phyloP scores from a whole-genome alignment of 805 yeast species.

The Candida broadrunensis region DNA sequence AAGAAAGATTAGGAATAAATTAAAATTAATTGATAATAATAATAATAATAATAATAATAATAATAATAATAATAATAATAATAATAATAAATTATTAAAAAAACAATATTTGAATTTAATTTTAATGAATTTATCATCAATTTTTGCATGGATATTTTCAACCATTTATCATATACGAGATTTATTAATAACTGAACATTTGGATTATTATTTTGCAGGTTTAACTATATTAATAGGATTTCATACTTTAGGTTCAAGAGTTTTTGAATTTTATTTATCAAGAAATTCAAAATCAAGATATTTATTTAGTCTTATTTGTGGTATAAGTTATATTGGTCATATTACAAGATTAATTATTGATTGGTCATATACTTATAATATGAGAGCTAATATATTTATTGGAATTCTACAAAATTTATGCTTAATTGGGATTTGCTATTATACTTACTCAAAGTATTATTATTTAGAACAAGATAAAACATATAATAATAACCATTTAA shows the following conservation, averaged over 20 bases:
- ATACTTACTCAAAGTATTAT: constrained; percentile 31
- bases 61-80: constrained; percentile 1
- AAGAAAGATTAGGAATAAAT: constrained; percentile 18
- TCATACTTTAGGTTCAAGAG: constrained; percentile 62
- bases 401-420: constrained; percentile 71
- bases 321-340: constrained; percentile 58
- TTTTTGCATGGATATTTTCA: constrained; percentile 86
- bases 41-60: constrained; percentile 1
- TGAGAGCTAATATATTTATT: constrained; percentile 80
- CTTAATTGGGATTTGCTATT: constrained; percentile 27
- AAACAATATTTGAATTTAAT: constrained; percentile 29
- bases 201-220: constrained; percentile 93
- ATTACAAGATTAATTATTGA: constrained; percentile 60
- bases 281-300: constrained; percentile 18
- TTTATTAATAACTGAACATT: constrained; percentile 68
- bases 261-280: constrained; percentile 53
- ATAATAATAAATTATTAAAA: constrained; percentile 6
- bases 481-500: constrained; percentile 17
- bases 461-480: constrained; percentile 12
- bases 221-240: constrained; percentile 80
- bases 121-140: constrained; percentile 60
- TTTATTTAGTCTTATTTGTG: constrained; percentile 39
- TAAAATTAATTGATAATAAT: not conserved
- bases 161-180: constrained; percentile 89
- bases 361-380: constrained; percentile 92